phyloP scores from a whole-genome alignment of 805 yeast species.

The Yarrowia hollandica region DNA sequence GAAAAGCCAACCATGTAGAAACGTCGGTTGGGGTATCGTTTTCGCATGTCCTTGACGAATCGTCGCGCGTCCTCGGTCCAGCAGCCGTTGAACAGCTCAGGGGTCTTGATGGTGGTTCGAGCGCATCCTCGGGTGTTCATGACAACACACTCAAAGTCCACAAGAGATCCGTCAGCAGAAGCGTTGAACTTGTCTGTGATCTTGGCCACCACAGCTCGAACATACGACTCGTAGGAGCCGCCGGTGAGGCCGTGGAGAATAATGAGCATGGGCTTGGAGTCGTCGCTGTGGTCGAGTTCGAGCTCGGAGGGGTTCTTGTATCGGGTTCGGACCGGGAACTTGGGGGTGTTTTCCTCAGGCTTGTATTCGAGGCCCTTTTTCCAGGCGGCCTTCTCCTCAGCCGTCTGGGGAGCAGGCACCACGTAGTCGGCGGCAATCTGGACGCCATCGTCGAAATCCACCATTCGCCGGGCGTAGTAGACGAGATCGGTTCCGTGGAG shows the following conservation, averaged over 20 bases:
- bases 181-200: slow-evolving; percentile 38
- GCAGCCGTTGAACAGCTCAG: slow-evolving; percentile 65
- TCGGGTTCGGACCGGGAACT: slow-evolving; percentile 55
- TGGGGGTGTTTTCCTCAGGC: slow-evolving; percentile 40
- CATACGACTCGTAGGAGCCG: slow-evolving; percentile 78
- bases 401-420: slow-evolving; percentile 43
- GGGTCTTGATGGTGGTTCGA: slow-evolving; percentile 64
- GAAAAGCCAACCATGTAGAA: slow-evolving; percentile 75
- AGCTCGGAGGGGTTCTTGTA: slow-evolving; percentile 53
- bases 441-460: slow-evolving; percentile 67
- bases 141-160: slow-evolving; percentile 62
- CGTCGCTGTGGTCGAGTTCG: slow-evolving; percentile 37
- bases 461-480: slow-evolving; percentile 76
- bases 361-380: slow-evolving; percentile 37
- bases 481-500: slow-evolving; percentile 55
- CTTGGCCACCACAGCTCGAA: slow-evolving; percentile 56
- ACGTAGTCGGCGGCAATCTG: slow-evolving; percentile 74
- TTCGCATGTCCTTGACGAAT: slow-evolving; percentile 52
- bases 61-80: slow-evolving; percentile 70
- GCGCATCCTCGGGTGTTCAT: slow-evolving; percentile 78
- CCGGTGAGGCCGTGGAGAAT: slow-evolving; percentile 79
- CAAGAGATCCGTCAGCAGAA: slow-evolving; percentile 17
- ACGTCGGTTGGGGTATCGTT: slow-evolving; percentile 60
- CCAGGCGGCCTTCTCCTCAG: slow-evolving; percentile 40
- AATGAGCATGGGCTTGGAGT: slow-evolving; percentile 59